These are phyloP conservation scores for Bruguiera parviflora DNA, from an alignment of 345 rosid genomes.

Conservation along the genomic window DNA sequence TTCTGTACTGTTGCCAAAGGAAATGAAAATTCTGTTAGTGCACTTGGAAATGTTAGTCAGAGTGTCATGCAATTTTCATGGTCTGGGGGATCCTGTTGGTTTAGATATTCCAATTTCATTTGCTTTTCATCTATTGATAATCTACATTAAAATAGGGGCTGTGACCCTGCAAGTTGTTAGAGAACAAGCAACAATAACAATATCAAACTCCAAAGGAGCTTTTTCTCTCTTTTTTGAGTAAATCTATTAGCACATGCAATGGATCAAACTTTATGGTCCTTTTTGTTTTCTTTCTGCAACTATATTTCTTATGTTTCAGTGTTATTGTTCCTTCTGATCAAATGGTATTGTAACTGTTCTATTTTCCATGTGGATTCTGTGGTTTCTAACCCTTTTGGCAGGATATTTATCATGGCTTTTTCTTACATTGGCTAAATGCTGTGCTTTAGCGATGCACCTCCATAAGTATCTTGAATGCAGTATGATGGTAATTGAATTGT, in stretches of 20 bases:
- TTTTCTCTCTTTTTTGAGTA: too few relatives aligned
- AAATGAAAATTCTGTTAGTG: neutral
- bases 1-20: neutral
- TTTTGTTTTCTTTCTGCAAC: neutral
- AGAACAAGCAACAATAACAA: too few relatives aligned
- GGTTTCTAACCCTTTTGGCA: neutral
- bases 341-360: neutral
- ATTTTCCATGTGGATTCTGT: neutral
- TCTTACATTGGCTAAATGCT: neutral
- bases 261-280: too few relatives aligned
- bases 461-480: neutral
- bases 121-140: too few relatives aligned
- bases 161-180: too few relatives aligned
- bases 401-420: neutral
- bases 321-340: neutral
- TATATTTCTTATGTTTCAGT: neutral
- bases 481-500: constrained; percentile 12
- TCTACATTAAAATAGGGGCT: too few relatives aligned
- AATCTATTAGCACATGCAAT: too few relatives aligned
- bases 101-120: too few relatives aligned
- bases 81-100: too few relatives aligned
- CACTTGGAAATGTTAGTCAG: neutral
- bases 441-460: neutral
- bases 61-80: too few relatives aligned
- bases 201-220: too few relatives aligned